Conservation (phyloP, 352 stramenopile genomes). For the Elongisporangium undulatum region DNA sequence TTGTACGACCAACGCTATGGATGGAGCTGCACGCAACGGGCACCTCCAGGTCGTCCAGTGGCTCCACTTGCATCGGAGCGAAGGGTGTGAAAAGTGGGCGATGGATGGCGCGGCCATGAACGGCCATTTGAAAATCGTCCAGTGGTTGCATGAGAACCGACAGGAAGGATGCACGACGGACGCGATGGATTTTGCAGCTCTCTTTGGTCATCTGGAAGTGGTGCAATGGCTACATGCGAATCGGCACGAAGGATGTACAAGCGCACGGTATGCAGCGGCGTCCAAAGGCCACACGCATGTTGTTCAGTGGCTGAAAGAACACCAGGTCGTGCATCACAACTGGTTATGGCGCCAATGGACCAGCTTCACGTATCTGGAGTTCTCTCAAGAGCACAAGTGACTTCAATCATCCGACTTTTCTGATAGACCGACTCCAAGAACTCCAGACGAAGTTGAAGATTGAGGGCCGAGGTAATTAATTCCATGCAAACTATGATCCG, state of each 20-base stretch:
- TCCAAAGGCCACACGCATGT: constrained; percentile 14
- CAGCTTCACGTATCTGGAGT: too few relatives aligned
- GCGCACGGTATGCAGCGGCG: constrained; percentile 5
- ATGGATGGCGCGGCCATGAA: constrained; percentile 18
- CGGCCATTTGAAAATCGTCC: constrained; percentile 18
- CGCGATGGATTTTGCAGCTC: constrained; percentile 20
- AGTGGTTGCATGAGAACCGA: constrained; percentile 17
- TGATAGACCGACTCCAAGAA: too few relatives aligned
- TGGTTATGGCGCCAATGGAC: too few relatives aligned
- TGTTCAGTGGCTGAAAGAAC: constrained; percentile 7
- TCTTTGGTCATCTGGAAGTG: constrained; percentile 15
- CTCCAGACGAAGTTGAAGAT: too few relatives aligned
- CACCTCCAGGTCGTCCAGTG: constrained; percentile 4
- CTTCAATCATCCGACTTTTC: too few relatives aligned
- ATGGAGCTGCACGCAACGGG: constrained; percentile 1
- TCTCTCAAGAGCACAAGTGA: too few relatives aligned
- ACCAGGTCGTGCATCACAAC: too few relatives aligned
- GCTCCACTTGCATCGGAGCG: not conserved
- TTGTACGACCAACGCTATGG: constrained; percentile 2
- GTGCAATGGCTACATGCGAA: constrained; percentile 22
- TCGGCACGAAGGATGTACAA: too few relatives aligned
- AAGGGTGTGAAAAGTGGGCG: constrained; percentile 2
- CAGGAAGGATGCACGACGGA: constrained; percentile 10
- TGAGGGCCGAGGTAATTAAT: too few relatives aligned
- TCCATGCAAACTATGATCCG: too few relatives aligned